phyloP scores from a whole-genome alignment of 1,139 yeast genomes.

The Zygoascus meyerae region DNA sequence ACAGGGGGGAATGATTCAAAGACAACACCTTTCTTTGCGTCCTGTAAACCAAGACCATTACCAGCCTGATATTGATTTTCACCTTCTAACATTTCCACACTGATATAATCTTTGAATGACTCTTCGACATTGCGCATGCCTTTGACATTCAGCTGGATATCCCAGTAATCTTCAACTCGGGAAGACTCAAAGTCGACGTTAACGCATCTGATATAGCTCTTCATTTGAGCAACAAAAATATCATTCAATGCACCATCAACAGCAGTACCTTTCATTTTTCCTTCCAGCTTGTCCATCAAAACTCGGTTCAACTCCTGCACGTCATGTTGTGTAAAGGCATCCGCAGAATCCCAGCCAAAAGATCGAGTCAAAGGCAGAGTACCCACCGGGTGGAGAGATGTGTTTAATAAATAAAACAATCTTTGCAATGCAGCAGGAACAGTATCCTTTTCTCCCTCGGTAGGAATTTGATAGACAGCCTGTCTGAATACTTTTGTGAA shows the following conservation, averaged over 20 bases:
- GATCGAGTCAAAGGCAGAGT: constrained; percentile 83
- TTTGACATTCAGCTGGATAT: constrained; percentile 89
- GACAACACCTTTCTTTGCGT: constrained; percentile 94
- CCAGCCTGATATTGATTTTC: constrained; percentile 89
- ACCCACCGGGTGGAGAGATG: constrained; percentile 69
- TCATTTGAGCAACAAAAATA: constrained; percentile 95
- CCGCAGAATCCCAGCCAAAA: constrained; percentile 96
- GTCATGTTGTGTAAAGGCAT: constrained; percentile 96
- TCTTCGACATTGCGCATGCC: constrained; percentile 66
- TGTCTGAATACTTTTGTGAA: constrained; percentile 79
- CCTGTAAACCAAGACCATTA: constrained; percentile 87
- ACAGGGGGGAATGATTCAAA: constrained; percentile 90
- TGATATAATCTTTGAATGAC: constrained; percentile 81
- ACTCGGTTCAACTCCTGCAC: constrained; percentile 95
- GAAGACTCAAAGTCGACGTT: constrained; percentile 95
- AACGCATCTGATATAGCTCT: constrained; percentile 85
- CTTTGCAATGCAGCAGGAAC: constrained; percentile 86
- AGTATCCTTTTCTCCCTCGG: constrained; percentile 49
- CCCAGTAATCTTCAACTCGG: constrained; percentile 95
- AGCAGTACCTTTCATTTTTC: constrained; percentile 82
- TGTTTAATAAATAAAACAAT: constrained; percentile 71
- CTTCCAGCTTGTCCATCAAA: constrained; percentile 88
- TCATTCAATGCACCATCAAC: constrained; percentile 77
- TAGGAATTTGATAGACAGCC: constrained; percentile 85
- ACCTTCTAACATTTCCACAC: constrained; percentile 83